phyloP scores from a whole-genome alignment of 192 early-diverging fungal species.

The Backusella mclennaniae region DNA sequence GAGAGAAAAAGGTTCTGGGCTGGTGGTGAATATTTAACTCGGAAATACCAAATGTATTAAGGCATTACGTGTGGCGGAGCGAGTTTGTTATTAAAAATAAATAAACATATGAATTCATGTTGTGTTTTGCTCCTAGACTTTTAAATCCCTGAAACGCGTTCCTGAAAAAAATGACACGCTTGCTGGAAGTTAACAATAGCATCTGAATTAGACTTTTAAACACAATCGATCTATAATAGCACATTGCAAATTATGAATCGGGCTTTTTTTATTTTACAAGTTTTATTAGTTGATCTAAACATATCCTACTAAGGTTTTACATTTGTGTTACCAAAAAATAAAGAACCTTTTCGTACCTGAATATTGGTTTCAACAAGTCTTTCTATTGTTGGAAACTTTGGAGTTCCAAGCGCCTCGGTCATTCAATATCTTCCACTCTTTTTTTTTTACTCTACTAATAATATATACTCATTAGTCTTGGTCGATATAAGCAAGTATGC shows the following conservation, averaged over 20 bases:
- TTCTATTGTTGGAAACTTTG: background rate
- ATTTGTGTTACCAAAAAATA: background rate
- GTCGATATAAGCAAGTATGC: background rate
- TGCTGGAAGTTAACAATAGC: background rate
- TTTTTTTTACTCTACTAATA: background rate
- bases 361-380: background rate
- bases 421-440: background rate
- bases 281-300: background rate
- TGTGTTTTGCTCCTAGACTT: background rate
- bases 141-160: background rate
- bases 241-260: background rate
- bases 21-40: background rate
- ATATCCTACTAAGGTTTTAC: background rate
- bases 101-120: background rate
- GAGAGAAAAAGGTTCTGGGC: background rate
- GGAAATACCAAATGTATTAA: background rate
- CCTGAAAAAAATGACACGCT: conserved; percentile 1
- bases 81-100: background rate
- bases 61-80: background rate
- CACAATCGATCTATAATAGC: background rate
- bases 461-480: background rate
- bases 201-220: background rate
- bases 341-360: background rate
- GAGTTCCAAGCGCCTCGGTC: background rate
- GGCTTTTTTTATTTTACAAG: background rate